Conservation (phyloP, 2,329 filamentous ascomycete species). For the Xylariaceae sp. region DNA sequence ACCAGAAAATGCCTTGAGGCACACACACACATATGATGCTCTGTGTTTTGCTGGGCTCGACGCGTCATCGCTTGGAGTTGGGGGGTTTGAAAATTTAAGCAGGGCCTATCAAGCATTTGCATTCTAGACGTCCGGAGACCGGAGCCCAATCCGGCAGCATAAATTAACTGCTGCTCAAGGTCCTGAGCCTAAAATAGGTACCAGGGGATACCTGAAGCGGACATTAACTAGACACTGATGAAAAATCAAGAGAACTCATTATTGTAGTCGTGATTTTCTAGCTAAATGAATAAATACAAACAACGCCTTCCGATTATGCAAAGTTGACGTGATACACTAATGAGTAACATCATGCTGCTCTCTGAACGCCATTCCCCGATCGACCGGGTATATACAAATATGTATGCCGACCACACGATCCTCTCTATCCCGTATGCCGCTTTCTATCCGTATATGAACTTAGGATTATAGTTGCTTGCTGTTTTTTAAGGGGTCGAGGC, state of each 20-base stretch:
- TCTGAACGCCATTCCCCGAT: constrained; percentile 21
- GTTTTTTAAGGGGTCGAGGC: background rate
- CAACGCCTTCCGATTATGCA: constrained; percentile 10
- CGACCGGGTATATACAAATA: constrained; percentile 7
- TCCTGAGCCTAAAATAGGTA: background rate
- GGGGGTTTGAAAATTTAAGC: constrained; percentile 21
- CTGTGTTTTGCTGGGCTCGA: constrained; percentile 12
- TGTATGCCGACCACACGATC: constrained; percentile 6
- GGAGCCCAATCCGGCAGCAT: background rate
- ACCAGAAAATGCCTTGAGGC: constrained; percentile 12
- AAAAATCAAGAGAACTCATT: background rate
- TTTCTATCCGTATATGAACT: constrained; percentile 16
- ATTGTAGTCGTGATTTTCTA: constrained; percentile 1
- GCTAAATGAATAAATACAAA: background rate
- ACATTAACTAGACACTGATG: too few relatives aligned
- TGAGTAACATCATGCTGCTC: constrained; percentile 2
- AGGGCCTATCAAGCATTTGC: constrained; percentile 11
- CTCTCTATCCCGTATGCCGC: constrained; percentile 21
- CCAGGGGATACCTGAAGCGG: background rate
- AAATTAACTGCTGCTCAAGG: background rate
- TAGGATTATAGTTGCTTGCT: background rate
- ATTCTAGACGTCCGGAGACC: constrained; percentile 4
- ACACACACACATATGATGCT: background rate
- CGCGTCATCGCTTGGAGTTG: constrained; percentile 33
- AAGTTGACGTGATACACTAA: constrained; percentile 1